A percentile compares a stretch with the other conserved stretches of the same genome.
Evolutionary conservation across 345 rosid genomes (phyloP).

Genomic region (Reutealis trisperma): DNA sequence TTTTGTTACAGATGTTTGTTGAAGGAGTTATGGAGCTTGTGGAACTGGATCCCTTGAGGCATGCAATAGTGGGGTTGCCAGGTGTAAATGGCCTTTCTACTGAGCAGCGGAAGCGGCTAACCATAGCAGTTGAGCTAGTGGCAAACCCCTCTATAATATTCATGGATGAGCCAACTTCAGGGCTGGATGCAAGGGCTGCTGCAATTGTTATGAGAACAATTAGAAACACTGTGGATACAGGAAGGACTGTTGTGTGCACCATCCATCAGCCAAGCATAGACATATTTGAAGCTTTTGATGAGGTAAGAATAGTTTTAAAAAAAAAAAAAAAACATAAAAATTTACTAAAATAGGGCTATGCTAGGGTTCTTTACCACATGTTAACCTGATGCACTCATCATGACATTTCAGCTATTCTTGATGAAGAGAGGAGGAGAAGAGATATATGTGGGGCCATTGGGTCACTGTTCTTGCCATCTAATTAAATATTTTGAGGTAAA

Average conservation of each 20-base stretch:
- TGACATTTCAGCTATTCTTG: constrained; percentile 57
- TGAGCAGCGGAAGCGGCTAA: constrained; percentile 85
- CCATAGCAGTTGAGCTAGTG: constrained; percentile 92
- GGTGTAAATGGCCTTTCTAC: constrained; percentile 84
- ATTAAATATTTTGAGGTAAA: constrained; percentile 71
- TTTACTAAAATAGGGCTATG: background rate
- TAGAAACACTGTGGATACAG: constrained; percentile 89
- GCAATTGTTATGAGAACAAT: constrained; percentile 97
- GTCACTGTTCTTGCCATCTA: constrained; percentile 56
- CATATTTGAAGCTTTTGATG: constrained; percentile 94
- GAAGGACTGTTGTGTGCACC: constrained; percentile 92
- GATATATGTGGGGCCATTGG: constrained; percentile 79
- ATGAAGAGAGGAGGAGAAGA: constrained; percentile 80
- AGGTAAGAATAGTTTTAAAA: constrained; percentile 67
- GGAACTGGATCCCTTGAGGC: constrained; percentile 60
- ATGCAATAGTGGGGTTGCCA: constrained; percentile 80
- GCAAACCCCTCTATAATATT: constrained; percentile 93
- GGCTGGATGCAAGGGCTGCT: constrained; percentile 97
- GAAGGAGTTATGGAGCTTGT: constrained; percentile 95
- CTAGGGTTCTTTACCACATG: background rate
- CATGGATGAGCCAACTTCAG: constrained; percentile 99
- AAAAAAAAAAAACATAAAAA: background rate
- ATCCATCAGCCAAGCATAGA: constrained; percentile 97
- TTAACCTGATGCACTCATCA: background rate
- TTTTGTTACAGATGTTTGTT: constrained; percentile 27